phyloP scores from a whole-genome alignment of 192 early-diverging fungal species.

The Backusella australiensis region DNA sequence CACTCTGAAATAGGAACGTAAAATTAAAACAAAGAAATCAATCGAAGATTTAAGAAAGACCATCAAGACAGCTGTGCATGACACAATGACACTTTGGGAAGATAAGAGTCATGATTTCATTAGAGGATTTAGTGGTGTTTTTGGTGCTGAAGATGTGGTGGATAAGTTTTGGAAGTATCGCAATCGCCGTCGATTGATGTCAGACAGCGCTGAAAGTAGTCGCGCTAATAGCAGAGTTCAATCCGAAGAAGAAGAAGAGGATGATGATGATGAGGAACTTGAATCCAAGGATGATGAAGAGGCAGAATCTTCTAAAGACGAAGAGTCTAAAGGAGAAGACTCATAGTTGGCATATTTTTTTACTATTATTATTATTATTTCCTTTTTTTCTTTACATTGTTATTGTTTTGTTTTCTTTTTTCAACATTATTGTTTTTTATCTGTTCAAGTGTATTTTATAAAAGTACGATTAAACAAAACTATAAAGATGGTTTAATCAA shows the following conservation, averaged over 20 bases:
- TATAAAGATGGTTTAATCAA: too few species aligned
- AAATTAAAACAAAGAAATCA: slow-evolving; percentile 72
- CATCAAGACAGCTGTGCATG: slow-evolving; percentile 66
- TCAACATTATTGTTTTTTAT: not conserved
- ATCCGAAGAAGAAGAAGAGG: slow-evolving; percentile 13
- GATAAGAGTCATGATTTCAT: slow-evolving; percentile 75
- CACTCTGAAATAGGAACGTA: slow-evolving; percentile 52
- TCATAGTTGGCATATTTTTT: not conserved
- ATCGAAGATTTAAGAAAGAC: slow-evolving; percentile 66
- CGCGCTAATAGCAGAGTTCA: slow-evolving; percentile 12
- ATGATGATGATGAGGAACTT: slow-evolving; percentile 6
- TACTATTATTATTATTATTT: not conserved
- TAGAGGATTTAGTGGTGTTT: slow-evolving; percentile 64
- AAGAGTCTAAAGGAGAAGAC: not conserved
- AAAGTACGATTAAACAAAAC: too few species aligned
- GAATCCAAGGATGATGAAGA: not conserved
- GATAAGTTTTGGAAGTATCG: slow-evolving; percentile 25
- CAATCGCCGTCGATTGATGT: not conserved
- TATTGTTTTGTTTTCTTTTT: not conserved
- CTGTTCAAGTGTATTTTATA: not conserved
- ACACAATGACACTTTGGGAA: slow-evolving; percentile 70
- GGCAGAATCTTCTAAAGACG: not conserved
- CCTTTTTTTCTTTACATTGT: not conserved
- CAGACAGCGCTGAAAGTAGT: slow-evolving; percentile 14
- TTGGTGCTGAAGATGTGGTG: slow-evolving; percentile 61